Evolutionary conservation across 306 rosid genomes (phyloP).

Genomic region (Rubus idaeus): DNA sequence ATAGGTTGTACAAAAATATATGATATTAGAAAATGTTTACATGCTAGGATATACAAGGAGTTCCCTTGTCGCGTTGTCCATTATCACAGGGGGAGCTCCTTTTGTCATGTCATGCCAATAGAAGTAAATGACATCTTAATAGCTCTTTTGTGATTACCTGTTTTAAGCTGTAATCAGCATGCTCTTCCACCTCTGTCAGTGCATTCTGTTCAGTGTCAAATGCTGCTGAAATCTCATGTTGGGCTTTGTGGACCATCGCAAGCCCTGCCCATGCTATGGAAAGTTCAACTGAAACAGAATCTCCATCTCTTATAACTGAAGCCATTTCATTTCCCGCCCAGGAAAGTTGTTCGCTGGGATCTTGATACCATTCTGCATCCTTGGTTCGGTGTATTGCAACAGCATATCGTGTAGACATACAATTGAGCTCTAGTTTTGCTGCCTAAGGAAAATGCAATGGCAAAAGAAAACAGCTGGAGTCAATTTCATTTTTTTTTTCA

Average conservation of each 20-base stretch:
- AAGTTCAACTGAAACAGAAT: conserved; percentile 63
- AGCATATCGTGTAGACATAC: conserved; percentile 90
- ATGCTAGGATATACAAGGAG: conserved; percentile 1
- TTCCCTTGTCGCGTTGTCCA: not conserved
- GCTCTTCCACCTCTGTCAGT: conserved; percentile 70
- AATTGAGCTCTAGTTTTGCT: conserved; percentile 86
- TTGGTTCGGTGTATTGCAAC: conserved; percentile 78
- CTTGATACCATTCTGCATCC: conserved; percentile 97
- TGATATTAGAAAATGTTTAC: not conserved
- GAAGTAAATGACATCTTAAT: not conserved
- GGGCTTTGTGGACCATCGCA: conserved; percentile 92
- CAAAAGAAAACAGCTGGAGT: conserved; percentile 18
- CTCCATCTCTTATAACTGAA: conserved; percentile 86
- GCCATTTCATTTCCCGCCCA: conserved; percentile 99
- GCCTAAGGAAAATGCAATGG: conserved; percentile 48
- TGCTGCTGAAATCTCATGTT: conserved; percentile 82
- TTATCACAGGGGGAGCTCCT: not conserved
- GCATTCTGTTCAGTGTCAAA: conserved; percentile 62
- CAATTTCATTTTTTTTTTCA: not conserved
- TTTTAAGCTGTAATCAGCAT: conserved; percentile 65
- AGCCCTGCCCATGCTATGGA: conserved; percentile 94
- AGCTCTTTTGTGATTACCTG: conserved; percentile 50
- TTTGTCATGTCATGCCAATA: not conserved
- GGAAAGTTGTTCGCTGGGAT: conserved; percentile 72
- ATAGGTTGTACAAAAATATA: not conserved